phyloP scores from a whole-genome alignment of 2,329 filamentous ascomycete genomes.

The Exophiala sp. region DNA sequence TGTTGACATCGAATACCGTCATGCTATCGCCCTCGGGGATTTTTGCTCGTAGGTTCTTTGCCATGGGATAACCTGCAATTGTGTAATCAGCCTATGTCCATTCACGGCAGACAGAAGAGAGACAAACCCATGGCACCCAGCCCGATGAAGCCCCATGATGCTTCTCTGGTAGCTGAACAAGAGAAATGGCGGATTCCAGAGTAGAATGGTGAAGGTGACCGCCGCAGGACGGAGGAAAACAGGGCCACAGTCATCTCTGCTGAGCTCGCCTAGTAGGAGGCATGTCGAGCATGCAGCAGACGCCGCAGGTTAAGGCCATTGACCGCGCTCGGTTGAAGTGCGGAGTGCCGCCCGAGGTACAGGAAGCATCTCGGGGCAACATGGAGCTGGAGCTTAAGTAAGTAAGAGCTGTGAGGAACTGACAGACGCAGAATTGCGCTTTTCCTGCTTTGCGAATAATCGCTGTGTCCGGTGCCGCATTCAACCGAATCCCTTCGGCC shows the following conservation, averaged over 20 bases:
- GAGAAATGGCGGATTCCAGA: conserved; percentile 40
- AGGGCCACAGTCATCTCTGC: conserved; percentile 23
- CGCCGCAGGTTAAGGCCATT: conserved; percentile 11
- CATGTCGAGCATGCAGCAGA: conserved; percentile 17
- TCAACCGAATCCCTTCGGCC: conserved; percentile 2
- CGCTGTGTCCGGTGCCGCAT: neutral
- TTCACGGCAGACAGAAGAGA: neutral
- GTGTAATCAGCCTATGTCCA: conserved; percentile 6
- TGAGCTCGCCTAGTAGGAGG: conserved; percentile 18
- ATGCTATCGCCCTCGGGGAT: conserved; percentile 58
- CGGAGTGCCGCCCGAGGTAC: conserved; percentile 23
- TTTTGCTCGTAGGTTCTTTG: conserved; percentile 62
- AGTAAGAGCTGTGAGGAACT: no score
- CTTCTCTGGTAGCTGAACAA: conserved; percentile 40
- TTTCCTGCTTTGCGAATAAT: neutral
- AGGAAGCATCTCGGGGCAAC: conserved; percentile 13
- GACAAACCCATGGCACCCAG: conserved; percentile 55
- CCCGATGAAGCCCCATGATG: conserved; percentile 55
- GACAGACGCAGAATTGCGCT: no score
- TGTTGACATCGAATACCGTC: conserved; percentile 61
- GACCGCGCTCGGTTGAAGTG: conserved; percentile 5
- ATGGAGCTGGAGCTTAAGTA: conserved; percentile 11
- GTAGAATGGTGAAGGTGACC: conserved; percentile 5
- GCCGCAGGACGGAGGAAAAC: conserved; percentile 16
- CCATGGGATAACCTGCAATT: conserved; percentile 62